Evolutionary conservation across 164 flowering plant species (phyloP).

Genomic region (Saururus chinensis): DNA sequence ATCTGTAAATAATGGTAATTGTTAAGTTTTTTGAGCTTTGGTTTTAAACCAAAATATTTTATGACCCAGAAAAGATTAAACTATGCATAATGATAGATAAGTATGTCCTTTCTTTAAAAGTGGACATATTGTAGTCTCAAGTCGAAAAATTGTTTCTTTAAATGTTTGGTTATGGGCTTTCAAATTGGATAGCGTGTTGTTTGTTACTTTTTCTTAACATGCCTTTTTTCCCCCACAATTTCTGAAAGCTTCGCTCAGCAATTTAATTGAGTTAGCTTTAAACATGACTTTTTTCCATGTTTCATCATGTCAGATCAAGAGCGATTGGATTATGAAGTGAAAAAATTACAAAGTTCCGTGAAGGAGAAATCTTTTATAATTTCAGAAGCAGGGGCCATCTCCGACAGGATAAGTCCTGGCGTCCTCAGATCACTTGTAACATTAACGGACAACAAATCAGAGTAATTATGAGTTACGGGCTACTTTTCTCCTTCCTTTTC

Average conservation of each 20-base stretch:
- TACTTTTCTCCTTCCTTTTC: background rate
- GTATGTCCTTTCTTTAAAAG: no score
- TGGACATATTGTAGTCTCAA: no score
- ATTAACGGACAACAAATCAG: slow-evolving; percentile 50
- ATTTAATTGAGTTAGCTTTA: background rate
- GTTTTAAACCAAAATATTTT: no score
- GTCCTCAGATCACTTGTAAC: slow-evolving; percentile 60
- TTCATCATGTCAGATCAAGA: slow-evolving; percentile 49
- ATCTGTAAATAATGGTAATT: no score
- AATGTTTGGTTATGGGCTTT: no score
- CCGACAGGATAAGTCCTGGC: slow-evolving; percentile 68
- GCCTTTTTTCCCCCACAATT: background rate
- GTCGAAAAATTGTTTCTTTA: no score
- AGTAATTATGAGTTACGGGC: slow-evolving; percentile 15
- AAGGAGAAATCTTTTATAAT: slow-evolving; percentile 61
- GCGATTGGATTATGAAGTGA: slow-evolving; percentile 54
- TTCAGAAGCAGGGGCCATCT: slow-evolving; percentile 71
- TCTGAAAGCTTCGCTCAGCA: background rate
- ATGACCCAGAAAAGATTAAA: no score
- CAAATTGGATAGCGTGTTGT: no score
- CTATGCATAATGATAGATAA: no score
- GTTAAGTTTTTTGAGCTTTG: no score
- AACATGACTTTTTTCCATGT: no score
- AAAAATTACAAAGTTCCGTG: slow-evolving; percentile 59
- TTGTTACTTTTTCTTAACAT: no score